These are phyloP conservation scores for Annona squamosa DNA, from an alignment of 164 flowering plant species.

Conservation along the genomic window DNA sequence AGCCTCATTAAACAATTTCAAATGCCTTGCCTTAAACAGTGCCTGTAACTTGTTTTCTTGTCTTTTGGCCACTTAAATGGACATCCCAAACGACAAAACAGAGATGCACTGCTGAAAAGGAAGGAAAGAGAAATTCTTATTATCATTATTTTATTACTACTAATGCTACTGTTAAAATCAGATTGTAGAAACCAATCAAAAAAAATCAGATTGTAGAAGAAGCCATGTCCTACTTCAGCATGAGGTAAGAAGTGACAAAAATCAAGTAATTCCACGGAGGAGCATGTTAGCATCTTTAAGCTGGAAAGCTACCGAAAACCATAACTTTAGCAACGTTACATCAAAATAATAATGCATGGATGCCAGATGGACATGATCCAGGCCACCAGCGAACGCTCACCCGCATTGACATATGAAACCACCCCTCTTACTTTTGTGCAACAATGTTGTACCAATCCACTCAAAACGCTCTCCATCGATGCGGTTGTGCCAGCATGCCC, in stretches of 20 bases:
- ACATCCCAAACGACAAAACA: constrained; percentile 4
- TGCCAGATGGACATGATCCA: background rate
- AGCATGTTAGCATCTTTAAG: background rate
- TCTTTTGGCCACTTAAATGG: constrained; percentile 1
- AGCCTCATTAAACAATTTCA: background rate
- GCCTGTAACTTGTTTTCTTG: background rate
- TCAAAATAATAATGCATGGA: background rate
- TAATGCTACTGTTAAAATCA: no score
- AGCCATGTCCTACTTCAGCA: background rate
- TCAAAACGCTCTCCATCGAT: no score
- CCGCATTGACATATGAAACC: background rate
- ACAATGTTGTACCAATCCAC: background rate
- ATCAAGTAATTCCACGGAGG: background rate
- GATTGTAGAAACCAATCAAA: background rate
- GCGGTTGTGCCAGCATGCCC: no score
- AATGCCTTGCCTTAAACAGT: background rate
- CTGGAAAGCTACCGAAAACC: background rate
- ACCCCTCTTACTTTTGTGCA: background rate
- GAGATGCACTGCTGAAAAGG: constrained; percentile 1
- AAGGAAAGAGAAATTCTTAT: background rate
- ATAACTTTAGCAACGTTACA: background rate
- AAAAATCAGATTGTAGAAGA: background rate
- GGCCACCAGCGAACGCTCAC: background rate
- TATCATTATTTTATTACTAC: no score
- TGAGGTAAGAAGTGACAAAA: background rate